phyloP scores from a whole-genome alignment of 495 filamentous ascomycete genomes.

The Lophiotrema nucula region DNA sequence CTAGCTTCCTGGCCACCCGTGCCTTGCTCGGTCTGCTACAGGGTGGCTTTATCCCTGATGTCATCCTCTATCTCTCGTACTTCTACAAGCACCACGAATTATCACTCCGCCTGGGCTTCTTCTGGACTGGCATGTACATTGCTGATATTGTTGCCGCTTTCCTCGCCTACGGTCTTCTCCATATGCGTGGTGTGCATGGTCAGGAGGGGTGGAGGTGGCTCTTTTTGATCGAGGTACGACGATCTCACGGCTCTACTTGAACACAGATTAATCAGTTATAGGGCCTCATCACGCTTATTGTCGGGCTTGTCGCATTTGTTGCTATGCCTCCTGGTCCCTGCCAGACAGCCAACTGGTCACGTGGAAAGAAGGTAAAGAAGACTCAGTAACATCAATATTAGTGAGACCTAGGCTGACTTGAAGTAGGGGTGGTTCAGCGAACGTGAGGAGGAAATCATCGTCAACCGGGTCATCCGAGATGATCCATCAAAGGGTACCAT shows the following conservation, averaged over 20 bases:
- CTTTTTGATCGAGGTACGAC: constrained; percentile 54
- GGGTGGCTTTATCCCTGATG: constrained; percentile 45
- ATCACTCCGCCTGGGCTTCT: constrained; percentile 62
- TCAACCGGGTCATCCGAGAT: constrained; percentile 70
- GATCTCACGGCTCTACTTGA: too few relatives aligned
- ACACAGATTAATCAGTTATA: too few relatives aligned
- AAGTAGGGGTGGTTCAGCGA: constrained; percentile 73
- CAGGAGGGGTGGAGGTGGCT: constrained; percentile 72
- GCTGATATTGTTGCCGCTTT: constrained; percentile 68
- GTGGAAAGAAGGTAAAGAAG: constrained; percentile 71
- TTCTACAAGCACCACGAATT: constrained; percentile 72
- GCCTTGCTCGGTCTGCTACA: constrained; percentile 30
- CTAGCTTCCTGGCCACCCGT: constrained; percentile 20
- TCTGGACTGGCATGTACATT: constrained; percentile 68
- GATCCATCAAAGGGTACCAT: constrained; percentile 66
- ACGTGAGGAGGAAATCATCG: constrained; percentile 55
- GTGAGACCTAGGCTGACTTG: too few relatives aligned
- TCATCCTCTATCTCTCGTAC: constrained; percentile 69
- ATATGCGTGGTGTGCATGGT: constrained; percentile 59
- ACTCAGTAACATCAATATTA: too few relatives aligned
- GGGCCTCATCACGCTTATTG: constrained; percentile 56
- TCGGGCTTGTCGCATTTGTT: constrained; percentile 63
- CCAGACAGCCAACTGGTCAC: constrained; percentile 65
- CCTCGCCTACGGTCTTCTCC: constrained; percentile 69
- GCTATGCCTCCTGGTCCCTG: constrained; percentile 72